These are phyloP conservation scores for Aquilaria agallochum DNA, from an alignment of 441 rosid species.

Conservation along the genomic window DNA sequence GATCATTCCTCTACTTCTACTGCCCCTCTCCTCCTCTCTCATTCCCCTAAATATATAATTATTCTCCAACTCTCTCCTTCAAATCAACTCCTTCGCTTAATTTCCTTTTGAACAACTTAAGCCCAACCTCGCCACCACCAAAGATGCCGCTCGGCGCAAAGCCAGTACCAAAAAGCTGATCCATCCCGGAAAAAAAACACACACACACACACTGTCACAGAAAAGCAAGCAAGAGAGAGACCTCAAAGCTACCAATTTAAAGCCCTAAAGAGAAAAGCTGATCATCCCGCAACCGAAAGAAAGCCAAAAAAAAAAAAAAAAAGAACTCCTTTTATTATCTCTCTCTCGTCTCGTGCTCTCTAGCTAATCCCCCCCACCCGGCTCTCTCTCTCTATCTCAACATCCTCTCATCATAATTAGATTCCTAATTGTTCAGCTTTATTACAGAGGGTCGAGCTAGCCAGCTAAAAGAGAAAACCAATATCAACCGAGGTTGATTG, in stretches of 20 bases:
- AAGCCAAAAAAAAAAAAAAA: slow-evolving; percentile 6
- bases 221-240: slow-evolving; percentile 17
- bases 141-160: no score
- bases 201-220: slow-evolving; percentile 28
- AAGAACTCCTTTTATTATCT: neutral
- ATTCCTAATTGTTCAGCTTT: neutral
- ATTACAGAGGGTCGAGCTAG: neutral
- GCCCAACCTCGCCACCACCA: slow-evolving; percentile 13
- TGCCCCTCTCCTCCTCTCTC: slow-evolving; percentile 22
- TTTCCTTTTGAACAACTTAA: slow-evolving; percentile 24
- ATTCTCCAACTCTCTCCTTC: slow-evolving; percentile 5
- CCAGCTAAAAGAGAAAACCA: slow-evolving; percentile 3
- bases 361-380: neutral
- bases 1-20: slow-evolving; percentile 32
- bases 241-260: slow-evolving; percentile 26
- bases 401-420: neutral
- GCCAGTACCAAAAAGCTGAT: no score
- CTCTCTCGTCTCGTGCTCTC: slow-evolving; percentile 10
- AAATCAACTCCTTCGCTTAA: no score
- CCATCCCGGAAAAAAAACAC: no score
- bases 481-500: slow-evolving; percentile 12
- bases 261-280: slow-evolving; percentile 35
- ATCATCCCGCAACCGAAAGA: slow-evolving; percentile 24
- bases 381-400: slow-evolving; percentile 5
- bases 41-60: neutral